A percentile compares a stretch with the other conserved stretches of the same genome.
These are phyloP conservation scores for Trichophyton verrucosum DNA, from an alignment of 2,329 filamentous ascomycete genomes.

Conservation along the genomic window DNA sequence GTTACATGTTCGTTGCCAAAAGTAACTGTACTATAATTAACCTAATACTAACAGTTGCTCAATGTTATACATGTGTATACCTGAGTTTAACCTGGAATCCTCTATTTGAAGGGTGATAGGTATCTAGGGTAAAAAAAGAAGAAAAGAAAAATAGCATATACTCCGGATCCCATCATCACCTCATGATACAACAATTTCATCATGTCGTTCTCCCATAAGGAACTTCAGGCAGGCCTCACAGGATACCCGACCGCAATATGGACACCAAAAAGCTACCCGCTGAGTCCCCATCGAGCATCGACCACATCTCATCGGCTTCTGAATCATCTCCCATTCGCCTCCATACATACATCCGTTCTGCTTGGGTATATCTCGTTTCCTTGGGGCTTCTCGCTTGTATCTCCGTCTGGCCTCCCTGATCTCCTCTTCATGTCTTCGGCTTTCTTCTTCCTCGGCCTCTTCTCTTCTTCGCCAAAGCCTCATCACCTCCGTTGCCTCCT, in stretches of 20 bases:
- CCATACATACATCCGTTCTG: neutral
- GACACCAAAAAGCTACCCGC: neutral
- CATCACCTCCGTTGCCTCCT: neutral
- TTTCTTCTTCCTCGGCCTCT: neutral
- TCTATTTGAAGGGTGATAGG: too few species aligned
- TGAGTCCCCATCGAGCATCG: neutral
- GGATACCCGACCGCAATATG: neutral
- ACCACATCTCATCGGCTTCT: neutral
- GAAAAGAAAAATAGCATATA: neutral
- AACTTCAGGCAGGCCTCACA: neutral
- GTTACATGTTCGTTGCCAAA: too few species aligned
- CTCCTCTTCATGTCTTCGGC: neutral
- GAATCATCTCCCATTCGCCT: neutral
- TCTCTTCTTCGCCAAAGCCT: neutral
- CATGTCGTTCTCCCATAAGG: neutral
- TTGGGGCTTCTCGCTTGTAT: neutral
- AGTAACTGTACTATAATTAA: too few species aligned
- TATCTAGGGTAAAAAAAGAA: too few species aligned
- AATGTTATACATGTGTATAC: too few species aligned
- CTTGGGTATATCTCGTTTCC: neutral
- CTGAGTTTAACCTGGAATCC: too few species aligned
- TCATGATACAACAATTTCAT: neutral
- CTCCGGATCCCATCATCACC: neutral
- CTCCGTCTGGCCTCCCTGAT: neutral
- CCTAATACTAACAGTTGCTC: too few species aligned